phyloP scores from a whole-genome alignment of 1,284 basidiomycete species.

The Nidula niveotomentosa region DNA sequence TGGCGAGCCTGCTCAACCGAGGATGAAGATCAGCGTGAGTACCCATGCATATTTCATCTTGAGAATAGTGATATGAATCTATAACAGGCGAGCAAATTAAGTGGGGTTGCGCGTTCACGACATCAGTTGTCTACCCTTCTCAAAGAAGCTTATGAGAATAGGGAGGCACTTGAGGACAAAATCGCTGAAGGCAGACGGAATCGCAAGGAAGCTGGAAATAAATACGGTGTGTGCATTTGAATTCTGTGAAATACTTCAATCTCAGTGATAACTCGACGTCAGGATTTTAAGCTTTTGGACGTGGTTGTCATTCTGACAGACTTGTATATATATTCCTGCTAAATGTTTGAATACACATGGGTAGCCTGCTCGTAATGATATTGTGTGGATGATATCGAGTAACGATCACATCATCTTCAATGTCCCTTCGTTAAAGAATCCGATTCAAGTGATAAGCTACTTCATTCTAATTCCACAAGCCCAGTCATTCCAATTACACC shows the following conservation, averaged over 20 bases:
- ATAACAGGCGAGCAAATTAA: slow-evolving; percentile 62
- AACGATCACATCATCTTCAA: no score
- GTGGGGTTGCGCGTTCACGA: slow-evolving; percentile 65
- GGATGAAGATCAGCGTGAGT: slow-evolving; percentile 71
- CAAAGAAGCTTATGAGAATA: slow-evolving; percentile 76
- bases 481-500: slow-evolving; percentile 78
- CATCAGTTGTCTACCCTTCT: slow-evolving; percentile 78
- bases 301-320: no score
- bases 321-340: no score
- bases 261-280: background rate
- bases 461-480: slow-evolving; percentile 18
- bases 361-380: no score
- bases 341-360: no score
- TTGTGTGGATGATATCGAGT: no score
- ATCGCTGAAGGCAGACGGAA: slow-evolving; percentile 80
- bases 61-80: slow-evolving; percentile 2
- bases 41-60: background rate
- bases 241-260: background rate
- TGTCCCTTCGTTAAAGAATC: no score
- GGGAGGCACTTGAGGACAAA: slow-evolving; percentile 75
- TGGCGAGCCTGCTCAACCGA: slow-evolving; percentile 56
- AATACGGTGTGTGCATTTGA: slow-evolving; percentile 60
- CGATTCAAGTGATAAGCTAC: no score
- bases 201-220: slow-evolving; percentile 83
- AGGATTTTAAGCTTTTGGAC: background rate